Evolutionary conservation across 352 stramenopile species (phyloP).

Genomic region (Pythium brassicae): DNA sequence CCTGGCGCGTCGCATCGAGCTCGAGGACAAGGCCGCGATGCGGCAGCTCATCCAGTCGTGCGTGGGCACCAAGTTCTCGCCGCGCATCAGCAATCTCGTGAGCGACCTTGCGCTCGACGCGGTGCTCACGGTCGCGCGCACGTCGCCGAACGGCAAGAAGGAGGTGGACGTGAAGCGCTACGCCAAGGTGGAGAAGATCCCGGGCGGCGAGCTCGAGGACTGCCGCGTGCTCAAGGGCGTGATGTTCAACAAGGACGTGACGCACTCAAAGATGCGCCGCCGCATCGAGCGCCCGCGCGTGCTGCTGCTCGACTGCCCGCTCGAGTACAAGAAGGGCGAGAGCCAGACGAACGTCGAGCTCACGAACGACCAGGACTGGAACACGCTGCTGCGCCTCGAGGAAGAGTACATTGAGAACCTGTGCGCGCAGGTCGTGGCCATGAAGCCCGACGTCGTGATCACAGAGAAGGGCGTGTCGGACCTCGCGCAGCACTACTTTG

Average conservation of each 20-base stretch:
- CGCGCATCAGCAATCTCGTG: conserved; percentile 95
- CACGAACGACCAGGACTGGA: conserved; percentile 98
- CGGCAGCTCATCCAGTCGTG: conserved; percentile 95
- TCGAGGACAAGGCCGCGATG: conserved; percentile 95
- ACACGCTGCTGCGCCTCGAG: conserved; percentile 97
- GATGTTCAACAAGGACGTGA: conserved; percentile 99
- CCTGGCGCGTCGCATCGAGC: conserved; percentile 91
- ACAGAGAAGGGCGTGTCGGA: conserved; percentile 99
- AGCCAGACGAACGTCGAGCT: conserved; percentile 97
- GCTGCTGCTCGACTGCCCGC: conserved; percentile 97
- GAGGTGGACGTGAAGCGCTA: conserved; percentile 99
- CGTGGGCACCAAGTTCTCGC: conserved; percentile 99
- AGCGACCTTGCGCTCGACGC: conserved; percentile 97
- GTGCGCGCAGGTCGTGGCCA: conserved; percentile 97
- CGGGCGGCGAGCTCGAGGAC: conserved; percentile 94
- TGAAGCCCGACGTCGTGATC: conserved; percentile 99
- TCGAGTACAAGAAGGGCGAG: conserved; percentile 99
- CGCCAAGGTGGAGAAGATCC: conserved; percentile 99
- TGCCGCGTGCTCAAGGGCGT: conserved; percentile 96
- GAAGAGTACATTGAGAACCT: conserved; percentile 99
- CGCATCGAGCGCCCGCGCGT: conserved; percentile 98
- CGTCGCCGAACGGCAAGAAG: conserved; percentile 82
- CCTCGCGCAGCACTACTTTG: conserved; percentile 99
- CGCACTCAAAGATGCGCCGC: conserved; percentile 98
- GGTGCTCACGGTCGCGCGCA: conserved; percentile 93